Conservation (phyloP, 106 monocot species). For the Dactylorhiza incarnata region DNA sequence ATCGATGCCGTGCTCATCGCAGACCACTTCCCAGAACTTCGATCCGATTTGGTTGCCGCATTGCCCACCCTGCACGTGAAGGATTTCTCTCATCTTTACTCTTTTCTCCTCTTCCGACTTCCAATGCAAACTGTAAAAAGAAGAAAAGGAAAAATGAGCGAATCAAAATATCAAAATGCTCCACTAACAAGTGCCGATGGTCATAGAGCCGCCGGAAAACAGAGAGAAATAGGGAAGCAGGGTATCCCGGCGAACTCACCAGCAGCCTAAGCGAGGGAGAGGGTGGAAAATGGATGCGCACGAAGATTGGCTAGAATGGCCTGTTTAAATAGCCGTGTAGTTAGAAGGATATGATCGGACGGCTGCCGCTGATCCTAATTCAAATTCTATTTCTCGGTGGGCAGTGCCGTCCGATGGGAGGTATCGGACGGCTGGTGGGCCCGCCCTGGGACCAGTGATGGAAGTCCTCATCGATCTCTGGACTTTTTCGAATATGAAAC, state of each 20-base stretch:
- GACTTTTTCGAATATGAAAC: no score
- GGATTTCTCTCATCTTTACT: constrained; percentile 1
- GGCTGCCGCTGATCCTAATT: background rate
- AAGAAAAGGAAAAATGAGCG: background rate
- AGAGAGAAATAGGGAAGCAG: background rate
- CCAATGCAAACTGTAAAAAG: background rate
- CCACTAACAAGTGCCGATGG: no score
- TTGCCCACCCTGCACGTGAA: constrained; percentile 4
- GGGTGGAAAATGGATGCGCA: background rate
- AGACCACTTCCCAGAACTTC: constrained; percentile 3
- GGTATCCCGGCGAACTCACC: background rate
- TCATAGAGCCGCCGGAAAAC: background rate
- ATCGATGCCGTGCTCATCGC: constrained; percentile 4
- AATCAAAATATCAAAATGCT: background rate
- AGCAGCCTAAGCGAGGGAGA: background rate
- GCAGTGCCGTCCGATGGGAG: background rate
- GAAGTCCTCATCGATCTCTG: no score
- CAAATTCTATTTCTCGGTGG: background rate
- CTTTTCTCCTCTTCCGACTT: background rate
- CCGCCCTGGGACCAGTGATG: background rate
- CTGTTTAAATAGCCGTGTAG: background rate
- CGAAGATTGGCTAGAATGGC: background rate
- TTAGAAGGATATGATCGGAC: background rate
- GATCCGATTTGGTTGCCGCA: constrained; percentile 3
- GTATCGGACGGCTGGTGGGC: background rate